A percentile compares a stretch with the other conserved stretches of the same genome.
Evolutionary conservation across 495 filamentous ascomycete species (phyloP).

Genomic region (Sordaria brevicollis): DNA sequence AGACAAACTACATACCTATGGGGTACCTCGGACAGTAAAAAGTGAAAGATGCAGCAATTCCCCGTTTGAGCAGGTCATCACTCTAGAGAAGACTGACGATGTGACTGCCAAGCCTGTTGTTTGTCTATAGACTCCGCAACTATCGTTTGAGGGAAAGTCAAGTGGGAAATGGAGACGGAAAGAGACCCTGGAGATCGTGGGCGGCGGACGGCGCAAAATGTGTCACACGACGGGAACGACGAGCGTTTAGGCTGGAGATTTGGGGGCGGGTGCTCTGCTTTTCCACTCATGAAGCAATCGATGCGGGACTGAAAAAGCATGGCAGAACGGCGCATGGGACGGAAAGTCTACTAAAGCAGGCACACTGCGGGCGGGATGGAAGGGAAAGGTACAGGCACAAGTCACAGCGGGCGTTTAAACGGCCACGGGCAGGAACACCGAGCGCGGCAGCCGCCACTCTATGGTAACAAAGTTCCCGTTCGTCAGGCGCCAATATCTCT

Average conservation of each 20-base stretch:
- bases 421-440: neutral
- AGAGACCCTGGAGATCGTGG: neutral
- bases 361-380: neutral
- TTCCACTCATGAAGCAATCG: neutral
- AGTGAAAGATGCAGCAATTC: neutral
- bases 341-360: neutral
- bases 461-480: neutral
- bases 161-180: neutral
- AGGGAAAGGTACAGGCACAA: neutral
- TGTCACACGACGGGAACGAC: neutral
- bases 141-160: neutral
- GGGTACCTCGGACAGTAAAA: neutral
- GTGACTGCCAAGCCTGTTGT: too few relatives aligned
- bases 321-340: neutral
- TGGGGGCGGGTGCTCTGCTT: neutral
- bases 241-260: neutral
- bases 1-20: too few relatives aligned
- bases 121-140: neutral
- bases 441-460: neutral
- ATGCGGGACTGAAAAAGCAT: too few relatives aligned
- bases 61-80: neutral
- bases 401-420: neutral
- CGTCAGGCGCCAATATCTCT: neutral
- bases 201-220: neutral
- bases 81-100: too few relatives aligned